These are phyloP conservation scores for Coniophora puteana DNA, from an alignment of 1,284 basidiomycete genomes.

Conservation along the genomic window DNA sequence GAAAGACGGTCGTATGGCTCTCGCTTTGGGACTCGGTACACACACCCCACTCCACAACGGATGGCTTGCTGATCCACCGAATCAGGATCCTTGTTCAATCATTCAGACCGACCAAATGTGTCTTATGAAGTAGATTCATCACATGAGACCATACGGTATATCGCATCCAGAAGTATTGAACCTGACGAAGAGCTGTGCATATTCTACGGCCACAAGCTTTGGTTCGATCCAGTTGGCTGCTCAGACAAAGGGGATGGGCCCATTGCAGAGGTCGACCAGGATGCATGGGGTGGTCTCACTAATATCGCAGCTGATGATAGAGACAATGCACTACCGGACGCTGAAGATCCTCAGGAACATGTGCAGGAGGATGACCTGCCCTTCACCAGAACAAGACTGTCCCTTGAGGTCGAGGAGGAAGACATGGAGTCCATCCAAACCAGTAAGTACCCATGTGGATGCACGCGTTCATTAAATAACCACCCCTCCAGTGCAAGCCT, in stretches of 20 bases:
- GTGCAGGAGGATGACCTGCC: constrained; percentile 57
- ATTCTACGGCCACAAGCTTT: constrained; percentile 68
- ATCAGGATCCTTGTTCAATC: constrained; percentile 75
- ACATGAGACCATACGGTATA: constrained; percentile 66
- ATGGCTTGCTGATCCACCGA: constrained; percentile 5
- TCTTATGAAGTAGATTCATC: constrained; percentile 54
- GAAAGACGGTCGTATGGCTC: constrained; percentile 77
- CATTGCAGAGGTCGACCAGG: constrained; percentile 31
- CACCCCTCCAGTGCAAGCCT: constrained; percentile 47
- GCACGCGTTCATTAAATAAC: constrained; percentile 3
- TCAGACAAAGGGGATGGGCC: constrained; percentile 4
- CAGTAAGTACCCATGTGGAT: constrained; percentile 29
- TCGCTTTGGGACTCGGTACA: constrained; percentile 84
- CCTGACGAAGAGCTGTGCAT: constrained; percentile 77
- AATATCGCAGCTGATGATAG: constrained; percentile 24
- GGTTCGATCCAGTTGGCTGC: constrained; percentile 47
- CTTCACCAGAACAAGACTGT: constrained; percentile 54
- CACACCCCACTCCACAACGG: constrained; percentile 1
- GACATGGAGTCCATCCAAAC: constrained; percentile 54
- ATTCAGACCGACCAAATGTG: constrained; percentile 69
- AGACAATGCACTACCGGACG: constrained; percentile 16
- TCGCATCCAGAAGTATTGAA: constrained; percentile 48
- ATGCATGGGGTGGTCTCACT: constrained; percentile 41
- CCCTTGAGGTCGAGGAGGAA: constrained; percentile 54
- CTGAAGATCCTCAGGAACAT: constrained; percentile 40